Evolutionary conservation across 2,329 filamentous ascomycete species (phyloP), one percentile per base, ranked within the genome.

Genomic region (Fusarium sp.): DNA sequence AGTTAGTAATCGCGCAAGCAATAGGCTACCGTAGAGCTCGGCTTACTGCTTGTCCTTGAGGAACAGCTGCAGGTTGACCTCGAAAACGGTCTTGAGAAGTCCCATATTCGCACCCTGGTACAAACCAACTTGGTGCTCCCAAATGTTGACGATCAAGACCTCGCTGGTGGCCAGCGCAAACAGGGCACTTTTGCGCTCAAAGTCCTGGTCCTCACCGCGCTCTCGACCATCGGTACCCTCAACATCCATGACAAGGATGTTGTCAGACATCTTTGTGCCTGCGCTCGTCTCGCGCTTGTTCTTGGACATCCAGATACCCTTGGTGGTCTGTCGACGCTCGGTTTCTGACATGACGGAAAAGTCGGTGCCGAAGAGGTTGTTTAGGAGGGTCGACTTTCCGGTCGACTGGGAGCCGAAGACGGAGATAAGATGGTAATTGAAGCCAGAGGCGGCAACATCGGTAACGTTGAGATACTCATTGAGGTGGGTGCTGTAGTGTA

Each of bases 61-160:
- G 83, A 99, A 99, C 33, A 99, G 87, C 83, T 98, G 95, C 80
- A 99, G 82, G 80, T 99, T 99, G 82, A 99, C 96, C 84, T 99
- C 96, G 77, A 99, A 99, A 8, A 99, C 96, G 1, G 97, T 99
- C 88, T 99, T 99, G 78, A 99, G 86, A 78, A 99, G 84, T 14
- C 96, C 96, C 96, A 99, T 99, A 82, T 99, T 99, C 77, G 96
- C 96, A 63, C 96, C 96, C 84, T 99, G 95, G 81, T 99, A 99
- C 81, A 99, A 83, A 52, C 96, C 96, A 70, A 99, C 96, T 83
- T 99, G 96, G 82, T 98, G 95, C 83, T 99, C 96, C 96, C 96
- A 99, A 75, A 99, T 97, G 81, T 99, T 99, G 82, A 99, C 93
- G 79, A 99, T 97, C 76, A 99, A 87, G 58, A 99, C 95, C 85